phyloP scores from a whole-genome alignment of 805 yeast species.

The Lipomyces lipofer region DNA sequence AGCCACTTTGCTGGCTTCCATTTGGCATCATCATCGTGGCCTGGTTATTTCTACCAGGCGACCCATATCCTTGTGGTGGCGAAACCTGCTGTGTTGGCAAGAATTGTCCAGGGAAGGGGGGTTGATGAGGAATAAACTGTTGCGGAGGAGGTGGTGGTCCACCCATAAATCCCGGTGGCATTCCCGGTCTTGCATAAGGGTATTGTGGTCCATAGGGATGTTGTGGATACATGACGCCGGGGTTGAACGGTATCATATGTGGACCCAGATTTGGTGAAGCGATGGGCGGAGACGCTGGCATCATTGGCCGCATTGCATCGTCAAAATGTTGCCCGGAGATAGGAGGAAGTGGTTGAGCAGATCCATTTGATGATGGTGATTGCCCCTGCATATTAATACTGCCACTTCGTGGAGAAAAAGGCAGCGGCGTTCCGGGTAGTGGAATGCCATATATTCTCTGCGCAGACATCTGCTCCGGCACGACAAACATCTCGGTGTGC shows the following conservation, averaged over 20 bases:
- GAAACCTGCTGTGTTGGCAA: slow-evolving; percentile 18
- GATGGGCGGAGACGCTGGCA: slow-evolving; percentile 23
- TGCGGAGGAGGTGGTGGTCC: slow-evolving; percentile 24
- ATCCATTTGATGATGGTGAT: slow-evolving; percentile 22
- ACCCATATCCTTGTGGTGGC: slow-evolving; percentile 24
- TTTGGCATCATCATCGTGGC: slow-evolving; percentile 23
- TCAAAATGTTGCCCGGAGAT: slow-evolving; percentile 17
- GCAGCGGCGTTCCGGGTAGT: slow-evolving; percentile 18
- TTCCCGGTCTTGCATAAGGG: slow-evolving; percentile 11
- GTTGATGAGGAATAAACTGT: slow-evolving; percentile 22
- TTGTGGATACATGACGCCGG: slow-evolving; percentile 20
- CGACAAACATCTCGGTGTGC: slow-evolving; percentile 13
- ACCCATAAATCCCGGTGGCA: slow-evolving; percentile 23
- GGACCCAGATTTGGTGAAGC: slow-evolving; percentile 22
- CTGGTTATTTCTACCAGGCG: slow-evolving; percentile 26
- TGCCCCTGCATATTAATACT: slow-evolving; percentile 15
- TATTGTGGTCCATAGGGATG: slow-evolving; percentile 23
- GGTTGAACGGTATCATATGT: slow-evolving; percentile 20
- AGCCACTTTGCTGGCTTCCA: slow-evolving; percentile 16
- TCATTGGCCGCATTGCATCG: slow-evolving; percentile 20
- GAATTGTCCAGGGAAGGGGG: slow-evolving; percentile 10
- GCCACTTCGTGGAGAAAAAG: slow-evolving; percentile 26
- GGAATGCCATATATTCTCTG: slow-evolving; percentile 22
- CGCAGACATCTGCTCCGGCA: slow-evolving; percentile 18
- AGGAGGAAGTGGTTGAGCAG: slow-evolving; percentile 18